Conservation (phyloP, 208 protist species). For the Angomonas ambiguus region DNA sequence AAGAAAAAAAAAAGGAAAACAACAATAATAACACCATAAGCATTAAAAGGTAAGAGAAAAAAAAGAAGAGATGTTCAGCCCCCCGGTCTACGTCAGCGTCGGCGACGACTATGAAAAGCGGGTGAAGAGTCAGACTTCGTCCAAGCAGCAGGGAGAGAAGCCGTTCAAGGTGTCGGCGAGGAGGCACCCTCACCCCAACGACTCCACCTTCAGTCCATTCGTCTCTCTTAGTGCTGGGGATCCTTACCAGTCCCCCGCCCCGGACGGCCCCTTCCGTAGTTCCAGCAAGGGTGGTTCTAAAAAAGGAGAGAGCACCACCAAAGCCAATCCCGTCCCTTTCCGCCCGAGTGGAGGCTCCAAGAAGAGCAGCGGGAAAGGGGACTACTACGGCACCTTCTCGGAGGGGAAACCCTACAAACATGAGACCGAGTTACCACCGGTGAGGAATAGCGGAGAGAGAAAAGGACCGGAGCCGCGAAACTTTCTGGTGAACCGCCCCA, state of each 20-base stretch:
- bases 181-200: constrained; percentile 65
- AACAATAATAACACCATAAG: constrained; percentile 6
- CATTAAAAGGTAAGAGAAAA: neutral
- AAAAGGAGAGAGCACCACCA: neutral
- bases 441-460: constrained; percentile 27
- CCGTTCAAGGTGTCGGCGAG: constrained; percentile 73
- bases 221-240: constrained; percentile 70
- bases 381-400: constrained; percentile 88
- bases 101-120: constrained; percentile 91
- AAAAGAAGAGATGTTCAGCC: constrained; percentile 59
- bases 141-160: constrained; percentile 17
- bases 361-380: constrained; percentile 79
- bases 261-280: constrained; percentile 44
- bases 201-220: constrained; percentile 68
- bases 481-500: constrained; percentile 78
- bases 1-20: neutral
- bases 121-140: neutral
- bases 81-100: constrained; percentile 69
- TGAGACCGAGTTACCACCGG: constrained; percentile 74
- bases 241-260: constrained; percentile 48
- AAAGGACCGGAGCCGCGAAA: constrained; percentile 38
- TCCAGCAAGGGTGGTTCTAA: constrained; percentile 10
- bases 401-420: constrained; percentile 64
- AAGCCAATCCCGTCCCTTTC: constrained; percentile 44
- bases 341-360: constrained; percentile 43